A percentile compares a stretch with the other conserved stretches of the same genome.
Evolutionary conservation across 371 early-diverging fungal genomes (phyloP).

Genomic region (Haplosporangium sp.): DNA sequence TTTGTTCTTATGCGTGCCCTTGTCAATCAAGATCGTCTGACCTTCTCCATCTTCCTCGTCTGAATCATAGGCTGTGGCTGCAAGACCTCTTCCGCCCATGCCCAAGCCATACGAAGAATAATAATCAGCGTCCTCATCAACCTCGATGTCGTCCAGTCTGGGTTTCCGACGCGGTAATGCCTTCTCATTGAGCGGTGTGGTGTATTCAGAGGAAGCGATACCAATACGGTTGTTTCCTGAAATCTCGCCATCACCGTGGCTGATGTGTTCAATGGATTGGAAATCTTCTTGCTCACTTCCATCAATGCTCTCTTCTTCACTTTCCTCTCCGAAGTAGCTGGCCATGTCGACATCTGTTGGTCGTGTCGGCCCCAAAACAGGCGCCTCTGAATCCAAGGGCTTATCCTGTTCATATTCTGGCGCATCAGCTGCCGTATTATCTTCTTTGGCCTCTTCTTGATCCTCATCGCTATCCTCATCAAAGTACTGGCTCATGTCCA

Average conservation of each 20-base stretch:
- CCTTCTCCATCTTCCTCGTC: conserved; percentile 63
- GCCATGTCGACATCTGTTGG: conserved; percentile 31
- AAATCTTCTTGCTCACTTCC: conserved; percentile 13
- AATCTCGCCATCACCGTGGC: not conserved
- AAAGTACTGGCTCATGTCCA: conserved; percentile 53
- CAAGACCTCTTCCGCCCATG: conserved; percentile 31
- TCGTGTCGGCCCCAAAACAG: conserved; percentile 44
- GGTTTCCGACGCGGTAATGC: conserved; percentile 33
- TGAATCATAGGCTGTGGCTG: conserved; percentile 62
- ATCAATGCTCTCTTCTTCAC: conserved; percentile 25
- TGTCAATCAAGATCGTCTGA: conserved; percentile 66
- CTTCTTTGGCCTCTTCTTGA: conserved; percentile 18
- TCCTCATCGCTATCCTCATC: conserved; percentile 44
- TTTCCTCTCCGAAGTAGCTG: conserved; percentile 37
- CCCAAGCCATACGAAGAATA: conserved; percentile 44
- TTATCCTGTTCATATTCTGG: conserved; percentile 1
- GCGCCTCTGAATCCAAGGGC: conserved; percentile 20
- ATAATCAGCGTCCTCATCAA: conserved; percentile 54
- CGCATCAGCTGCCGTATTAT: not conserved
- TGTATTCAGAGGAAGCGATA: conserved; percentile 12
- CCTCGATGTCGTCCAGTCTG: conserved; percentile 31
- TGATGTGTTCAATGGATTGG: not conserved
- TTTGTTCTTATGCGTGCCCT: conserved; percentile 77
- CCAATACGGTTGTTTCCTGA: not conserved
- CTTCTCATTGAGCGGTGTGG: conserved; percentile 30